phyloP scores from a whole-genome alignment of 2,329 filamentous ascomycete species.

The Colletotrichum gloeosporioides region DNA sequence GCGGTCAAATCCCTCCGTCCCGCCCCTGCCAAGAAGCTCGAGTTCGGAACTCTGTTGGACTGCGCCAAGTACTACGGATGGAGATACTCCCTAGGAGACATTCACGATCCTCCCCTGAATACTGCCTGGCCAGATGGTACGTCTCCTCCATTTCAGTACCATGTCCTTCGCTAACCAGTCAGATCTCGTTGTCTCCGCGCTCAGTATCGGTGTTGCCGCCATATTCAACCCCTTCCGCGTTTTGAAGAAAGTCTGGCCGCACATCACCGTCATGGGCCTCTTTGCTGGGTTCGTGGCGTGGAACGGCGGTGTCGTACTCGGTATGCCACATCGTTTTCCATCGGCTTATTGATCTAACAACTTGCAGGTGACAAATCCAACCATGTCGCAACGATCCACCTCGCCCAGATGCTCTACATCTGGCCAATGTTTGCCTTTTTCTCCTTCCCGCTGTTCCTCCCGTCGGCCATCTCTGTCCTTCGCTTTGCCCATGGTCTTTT shows the following conservation, averaged over 20 bases:
- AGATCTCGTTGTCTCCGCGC: constrained; percentile 61
- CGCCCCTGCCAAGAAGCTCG: constrained; percentile 31
- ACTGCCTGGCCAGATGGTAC: constrained; percentile 57
- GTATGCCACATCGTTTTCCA: constrained; percentile 45
- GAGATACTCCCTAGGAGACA: constrained; percentile 54
- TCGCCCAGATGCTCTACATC: constrained; percentile 93
- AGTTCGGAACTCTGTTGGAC: constrained; percentile 34
- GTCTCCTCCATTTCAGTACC: constrained; percentile 8
- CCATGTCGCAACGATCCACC: constrained; percentile 86
- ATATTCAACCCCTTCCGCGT: constrained; percentile 53
- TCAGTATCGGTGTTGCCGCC: constrained; percentile 69
- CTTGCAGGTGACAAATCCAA: constrained; percentile 86
- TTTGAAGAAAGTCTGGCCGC: constrained; percentile 58
- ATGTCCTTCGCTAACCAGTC: background rate
- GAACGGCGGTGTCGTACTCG: constrained; percentile 93
- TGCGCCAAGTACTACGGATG: constrained; percentile 43
- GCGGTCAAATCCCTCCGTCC: constrained; percentile 51
- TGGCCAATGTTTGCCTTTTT: constrained; percentile 93
- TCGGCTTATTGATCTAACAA: constrained; percentile 27
- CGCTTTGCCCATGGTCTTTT: background rate
- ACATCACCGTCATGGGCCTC: constrained; percentile 65
- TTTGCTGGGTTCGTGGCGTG: constrained; percentile 81
- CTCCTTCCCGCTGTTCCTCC: constrained; percentile 77
- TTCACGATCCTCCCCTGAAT: constrained; percentile 60
- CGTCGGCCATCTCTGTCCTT: constrained; percentile 46